Conservation (phyloP, 257 asterid species). For the Penstemon eatonii region DNA sequence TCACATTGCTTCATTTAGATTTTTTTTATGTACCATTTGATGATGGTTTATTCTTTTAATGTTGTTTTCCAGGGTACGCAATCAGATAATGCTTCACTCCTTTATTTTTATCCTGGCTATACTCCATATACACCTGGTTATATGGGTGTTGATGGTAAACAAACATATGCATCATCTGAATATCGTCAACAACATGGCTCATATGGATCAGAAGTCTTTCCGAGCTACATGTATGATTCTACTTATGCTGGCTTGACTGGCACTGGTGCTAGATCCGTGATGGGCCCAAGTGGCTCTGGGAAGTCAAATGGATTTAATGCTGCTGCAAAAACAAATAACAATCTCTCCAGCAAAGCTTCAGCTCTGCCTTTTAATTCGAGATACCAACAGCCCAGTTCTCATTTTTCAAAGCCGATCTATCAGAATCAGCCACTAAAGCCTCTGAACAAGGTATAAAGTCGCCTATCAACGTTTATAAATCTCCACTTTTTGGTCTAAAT, state of each 20-base stretch:
- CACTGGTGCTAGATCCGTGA: conserved; percentile 35
- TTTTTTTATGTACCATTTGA: not conserved
- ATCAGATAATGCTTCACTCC: conserved; percentile 48
- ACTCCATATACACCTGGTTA: conserved; percentile 61
- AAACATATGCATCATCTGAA: conserved; percentile 46
- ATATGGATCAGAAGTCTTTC: conserved; percentile 58
- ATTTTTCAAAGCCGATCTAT: conserved; percentile 43
- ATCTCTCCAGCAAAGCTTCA: conserved; percentile 34
- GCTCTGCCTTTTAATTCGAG: conserved; percentile 43
- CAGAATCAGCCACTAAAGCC: conserved; percentile 56
- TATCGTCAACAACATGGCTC: conserved; percentile 49
- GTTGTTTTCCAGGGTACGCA: conserved; percentile 40
- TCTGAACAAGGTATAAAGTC: conserved; percentile 49
- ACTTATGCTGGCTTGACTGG: conserved; percentile 38
- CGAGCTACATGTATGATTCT: conserved; percentile 49
- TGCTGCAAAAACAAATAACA: conserved; percentile 36
- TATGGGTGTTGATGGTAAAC: conserved; percentile 59
- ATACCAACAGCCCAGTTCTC: conserved; percentile 38
- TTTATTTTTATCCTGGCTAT: conserved; percentile 61
- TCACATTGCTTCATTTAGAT: conserved; percentile 1
- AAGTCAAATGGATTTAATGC: conserved; percentile 43
- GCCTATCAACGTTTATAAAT: not conserved
- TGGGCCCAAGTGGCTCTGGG: conserved; percentile 43
- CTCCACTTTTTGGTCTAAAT: not conserved
- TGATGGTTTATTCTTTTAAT: not conserved